Conservation (phyloP, 2,329 filamentous ascomycete species). For the Aspergillus sp. region DNA sequence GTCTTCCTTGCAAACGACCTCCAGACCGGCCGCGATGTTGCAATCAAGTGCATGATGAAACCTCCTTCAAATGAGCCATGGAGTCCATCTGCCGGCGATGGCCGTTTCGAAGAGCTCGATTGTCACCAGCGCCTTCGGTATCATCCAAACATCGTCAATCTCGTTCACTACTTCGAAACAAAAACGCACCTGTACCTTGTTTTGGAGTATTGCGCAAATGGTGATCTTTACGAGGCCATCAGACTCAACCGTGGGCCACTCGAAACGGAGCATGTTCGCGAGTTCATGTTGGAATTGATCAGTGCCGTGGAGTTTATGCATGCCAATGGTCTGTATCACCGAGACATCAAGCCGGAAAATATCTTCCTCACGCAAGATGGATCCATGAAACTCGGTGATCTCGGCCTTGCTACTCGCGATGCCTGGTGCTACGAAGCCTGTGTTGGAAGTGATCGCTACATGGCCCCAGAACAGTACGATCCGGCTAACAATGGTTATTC, state of each 20-base stretch:
- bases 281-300: constrained; percentile 94
- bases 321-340: constrained; percentile 85
- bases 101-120: constrained; percentile 61
- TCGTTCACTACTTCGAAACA: constrained; percentile 89
- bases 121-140: constrained; percentile 76
- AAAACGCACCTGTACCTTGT: constrained; percentile 87
- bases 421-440: constrained; percentile 89
- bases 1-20: constrained; percentile 89
- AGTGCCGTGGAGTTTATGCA: constrained; percentile 90
- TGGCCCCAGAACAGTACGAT: constrained; percentile 98
- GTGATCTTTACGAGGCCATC: constrained; percentile 97
- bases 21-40: constrained; percentile 74
- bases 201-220: constrained; percentile 91
- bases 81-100: constrained; percentile 70
- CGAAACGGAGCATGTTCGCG: constrained; percentile 93
- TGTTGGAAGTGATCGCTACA: constrained; percentile 97
- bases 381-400: constrained; percentile 94
- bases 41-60: constrained; percentile 96
- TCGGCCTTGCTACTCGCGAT: constrained; percentile 87
- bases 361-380: constrained; percentile 89
- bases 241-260: constrained; percentile 82
- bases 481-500: constrained; percentile 85
- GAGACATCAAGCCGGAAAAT: constrained; percentile 99
- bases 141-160: constrained; percentile 91
- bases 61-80: constrained; percentile 61